A percentile compares a stretch with the other conserved stretches of the same genome.
Conservation (phyloP, 2,329 filamentous ascomycete genomes). For the Verticillium alfalfae region DNA sequence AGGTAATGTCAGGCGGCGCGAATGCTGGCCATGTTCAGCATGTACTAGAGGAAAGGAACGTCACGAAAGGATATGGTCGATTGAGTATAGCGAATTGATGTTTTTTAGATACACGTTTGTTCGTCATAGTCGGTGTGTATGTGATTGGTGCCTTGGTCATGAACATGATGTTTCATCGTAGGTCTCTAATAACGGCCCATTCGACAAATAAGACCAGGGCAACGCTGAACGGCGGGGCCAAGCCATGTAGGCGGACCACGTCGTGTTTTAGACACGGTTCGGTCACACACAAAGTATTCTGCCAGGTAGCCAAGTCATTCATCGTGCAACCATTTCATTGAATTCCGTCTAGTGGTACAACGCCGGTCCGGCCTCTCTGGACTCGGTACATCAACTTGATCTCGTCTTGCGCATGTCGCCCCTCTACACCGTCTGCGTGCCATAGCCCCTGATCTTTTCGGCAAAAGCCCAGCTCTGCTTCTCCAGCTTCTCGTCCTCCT, state of each 20-base stretch:
- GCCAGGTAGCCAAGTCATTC: not conserved
- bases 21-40: not conserved
- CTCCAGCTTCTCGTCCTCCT: conserved; percentile 83
- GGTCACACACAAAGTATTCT: not conserved
- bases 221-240: no score
- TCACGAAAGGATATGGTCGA: not conserved
- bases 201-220: no score
- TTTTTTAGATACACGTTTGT: not conserved
- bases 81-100: conserved; percentile 3
- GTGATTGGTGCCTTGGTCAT: not conserved
- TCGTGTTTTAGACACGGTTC: no score
- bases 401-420: not conserved
- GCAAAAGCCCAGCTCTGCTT: conserved; percentile 98
- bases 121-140: not conserved
- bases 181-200: no score
- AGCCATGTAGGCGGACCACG: no score
- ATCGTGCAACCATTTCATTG: not conserved
- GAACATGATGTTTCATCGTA: no score
- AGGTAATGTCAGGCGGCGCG: not conserved
- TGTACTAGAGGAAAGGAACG: conserved; percentile 1
- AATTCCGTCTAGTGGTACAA: conserved; percentile 3
- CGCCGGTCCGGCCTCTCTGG: not conserved
- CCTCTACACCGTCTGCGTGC: conserved; percentile 65
- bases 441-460: conserved; percentile 90
- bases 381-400: not conserved